These are phyloP conservation scores for Amanita subjunquillea DNA, from an alignment of 768 basidiomycete genomes.

Conservation along the genomic window DNA sequence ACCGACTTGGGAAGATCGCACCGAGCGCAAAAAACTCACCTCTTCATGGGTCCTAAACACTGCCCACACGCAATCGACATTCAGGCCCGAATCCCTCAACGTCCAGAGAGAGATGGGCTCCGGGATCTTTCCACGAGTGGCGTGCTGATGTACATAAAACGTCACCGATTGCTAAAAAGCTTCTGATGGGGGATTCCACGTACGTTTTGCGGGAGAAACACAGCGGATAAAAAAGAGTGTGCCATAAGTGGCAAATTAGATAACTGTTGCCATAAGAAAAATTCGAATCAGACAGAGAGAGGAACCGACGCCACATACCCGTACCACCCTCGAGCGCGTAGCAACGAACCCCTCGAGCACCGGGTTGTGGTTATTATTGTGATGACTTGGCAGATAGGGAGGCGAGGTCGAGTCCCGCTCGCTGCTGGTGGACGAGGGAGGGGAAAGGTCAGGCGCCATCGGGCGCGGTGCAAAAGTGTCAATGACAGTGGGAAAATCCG, in stretches of 20 bases:
- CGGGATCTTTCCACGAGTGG: conserved; percentile 14
- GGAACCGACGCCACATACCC: conserved; percentile 26
- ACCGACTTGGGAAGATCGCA: neutral
- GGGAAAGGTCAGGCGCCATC: conserved; percentile 16
- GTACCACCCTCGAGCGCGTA: conserved; percentile 44
- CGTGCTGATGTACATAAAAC: conserved; percentile 7
- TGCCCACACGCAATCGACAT: conserved; percentile 33
- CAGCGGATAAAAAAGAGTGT: conserved; percentile 22
- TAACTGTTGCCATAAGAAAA: conserved; percentile 17
- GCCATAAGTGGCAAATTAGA: conserved; percentile 28
- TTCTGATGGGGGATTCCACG: conserved; percentile 8
- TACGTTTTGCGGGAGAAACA: conserved; percentile 30
- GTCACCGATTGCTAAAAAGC: too few relatives aligned
- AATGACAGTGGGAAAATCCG: conserved; percentile 11
- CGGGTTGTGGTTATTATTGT: conserved; percentile 2
- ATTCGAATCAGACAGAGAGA: neutral
- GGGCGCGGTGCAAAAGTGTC: conserved; percentile 20
- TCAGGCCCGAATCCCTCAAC: conserved; percentile 19
- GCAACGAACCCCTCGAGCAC: conserved; percentile 31
- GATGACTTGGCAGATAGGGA: conserved; percentile 5
- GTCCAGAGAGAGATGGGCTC: conserved; percentile 41
- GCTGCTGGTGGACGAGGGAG: conserved; percentile 23
- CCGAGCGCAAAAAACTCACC: conserved; percentile 26
- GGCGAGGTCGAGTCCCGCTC: conserved; percentile 15
- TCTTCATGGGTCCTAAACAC: conserved; percentile 53